Base-by-base conservation (phyloP, 192 early-diverging fungal genomes). In the Coemansia sp. region DNA sequence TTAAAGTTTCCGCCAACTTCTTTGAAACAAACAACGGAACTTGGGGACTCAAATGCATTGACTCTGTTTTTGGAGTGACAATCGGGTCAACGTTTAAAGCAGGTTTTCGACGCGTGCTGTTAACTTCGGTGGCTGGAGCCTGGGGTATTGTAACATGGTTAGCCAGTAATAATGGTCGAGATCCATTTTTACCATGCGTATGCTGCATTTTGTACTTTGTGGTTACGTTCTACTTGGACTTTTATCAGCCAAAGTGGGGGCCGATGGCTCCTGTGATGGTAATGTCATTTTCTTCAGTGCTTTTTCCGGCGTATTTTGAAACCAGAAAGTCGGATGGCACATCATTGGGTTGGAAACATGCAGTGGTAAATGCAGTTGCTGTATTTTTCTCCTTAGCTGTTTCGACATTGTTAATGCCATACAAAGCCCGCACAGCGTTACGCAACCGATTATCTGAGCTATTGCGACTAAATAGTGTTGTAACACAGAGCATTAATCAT, bases 61-160 rank as follows among this genome's bases (percentile, higher is more conserved):
- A 59, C 56, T 27, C 70, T 5, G 71, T 79, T 20, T 70, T 74
- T 10, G 70, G 70, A 39, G 68, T 79, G 14, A 74, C 77, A 6
- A 70, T 79, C 0, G 77, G 77, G 4, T 74, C 71, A 4, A 79
- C 77, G 6, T 25, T 79, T 24, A 27, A 61, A 6, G 77, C 77
- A 2, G 71, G 77, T 0, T 23, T 74, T 6, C 62, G 30, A 8
- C 77, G 77, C 0, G 63, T 79, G 7, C 33, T 79, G 6, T 71
- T 63, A 20, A 27, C 57, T 11, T 46, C 62, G 2, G 5, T 74
- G 3, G 67, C 71, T 0, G 77, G 77, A 6, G 59, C 68, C 4
- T 79, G 77, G 77, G 77, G 64, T 3, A 79, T 79, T 10, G 77
- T 79, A 6, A 58, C 68, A 17, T 79, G 77, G 77, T 19, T 31